A percentile compares a stretch with the other conserved stretches of the same genome.
Conservation (phyloP, 202 grass and related monocot species). For the Eragrostis tef region DNA sequence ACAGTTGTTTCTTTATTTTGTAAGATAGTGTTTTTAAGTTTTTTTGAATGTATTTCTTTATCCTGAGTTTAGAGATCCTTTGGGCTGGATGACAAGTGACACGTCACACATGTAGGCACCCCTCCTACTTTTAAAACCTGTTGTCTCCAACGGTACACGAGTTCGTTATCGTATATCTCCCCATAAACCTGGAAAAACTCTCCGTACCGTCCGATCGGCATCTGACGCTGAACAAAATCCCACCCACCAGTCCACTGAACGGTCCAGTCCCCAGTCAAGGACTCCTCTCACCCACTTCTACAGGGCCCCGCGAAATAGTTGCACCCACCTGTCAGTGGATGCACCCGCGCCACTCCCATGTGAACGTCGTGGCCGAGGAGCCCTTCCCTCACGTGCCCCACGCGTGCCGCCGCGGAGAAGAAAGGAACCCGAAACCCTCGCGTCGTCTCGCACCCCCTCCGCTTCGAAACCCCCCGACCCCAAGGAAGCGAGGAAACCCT, state of each 20-base stretch:
- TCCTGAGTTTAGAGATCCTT: slow-evolving; percentile 2
- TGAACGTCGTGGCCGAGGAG: slow-evolving; percentile 37
- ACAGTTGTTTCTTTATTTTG: no score
- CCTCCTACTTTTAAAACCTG: slow-evolving; percentile 22
- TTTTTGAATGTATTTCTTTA: background rate
- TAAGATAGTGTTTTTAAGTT: no score
- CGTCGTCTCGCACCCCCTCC: slow-evolving; percentile 36
- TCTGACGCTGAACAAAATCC: slow-evolving; percentile 1
- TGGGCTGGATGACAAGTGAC: background rate
- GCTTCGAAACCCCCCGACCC: slow-evolving; percentile 55
- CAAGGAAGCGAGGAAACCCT: slow-evolving; percentile 50
- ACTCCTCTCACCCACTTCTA: slow-evolving; percentile 3
- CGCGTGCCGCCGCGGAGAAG: slow-evolving; percentile 37
- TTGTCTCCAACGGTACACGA: slow-evolving; percentile 53
- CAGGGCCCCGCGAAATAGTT: background rate
- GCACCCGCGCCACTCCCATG: slow-evolving; percentile 18
- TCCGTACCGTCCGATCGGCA: slow-evolving; percentile 24
- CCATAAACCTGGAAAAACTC: slow-evolving; percentile 10
- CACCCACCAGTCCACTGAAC: background rate
- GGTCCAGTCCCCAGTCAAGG: background rate
- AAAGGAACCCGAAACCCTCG: slow-evolving; percentile 31
- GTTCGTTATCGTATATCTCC: slow-evolving; percentile 25
- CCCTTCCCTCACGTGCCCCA: slow-evolving; percentile 37
- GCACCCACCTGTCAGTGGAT: slow-evolving; percentile 10
- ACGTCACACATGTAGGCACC: background rate